Percentiles rank a stretch among this genome's conserved stretches.
These are phyloP conservation scores for Acanthamoeba healyi DNA, from an alignment of 208 protist genomes.

Conservation along the genomic window DNA sequence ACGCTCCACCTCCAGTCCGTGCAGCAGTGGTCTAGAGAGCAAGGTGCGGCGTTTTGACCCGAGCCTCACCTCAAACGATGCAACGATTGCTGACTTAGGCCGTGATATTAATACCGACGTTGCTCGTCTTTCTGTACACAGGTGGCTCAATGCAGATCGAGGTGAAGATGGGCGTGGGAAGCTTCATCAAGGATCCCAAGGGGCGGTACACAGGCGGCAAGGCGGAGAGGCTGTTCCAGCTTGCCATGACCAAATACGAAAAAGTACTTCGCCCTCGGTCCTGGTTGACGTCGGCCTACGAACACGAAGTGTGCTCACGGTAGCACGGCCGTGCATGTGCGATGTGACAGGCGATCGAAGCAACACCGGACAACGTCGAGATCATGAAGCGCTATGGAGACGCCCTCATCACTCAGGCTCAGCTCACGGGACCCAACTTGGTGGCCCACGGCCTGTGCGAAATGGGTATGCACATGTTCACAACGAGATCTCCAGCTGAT, in stretches of 20 bases:
- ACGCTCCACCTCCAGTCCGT: slow-evolving; percentile 42
- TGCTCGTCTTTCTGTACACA: no score
- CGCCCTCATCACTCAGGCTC: slow-evolving; percentile 43
- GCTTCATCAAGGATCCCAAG: slow-evolving; percentile 58
- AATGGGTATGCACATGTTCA: not conserved
- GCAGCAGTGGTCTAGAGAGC: slow-evolving; percentile 48
- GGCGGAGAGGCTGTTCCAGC: slow-evolving; percentile 46
- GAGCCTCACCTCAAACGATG: not conserved
- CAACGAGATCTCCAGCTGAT: no score
- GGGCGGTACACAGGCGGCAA: slow-evolving; percentile 24
- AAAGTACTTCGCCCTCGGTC: not conserved
- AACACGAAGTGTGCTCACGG: not conserved
- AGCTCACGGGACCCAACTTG: slow-evolving; percentile 47
- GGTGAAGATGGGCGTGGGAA: not conserved
- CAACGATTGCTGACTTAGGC: not conserved
- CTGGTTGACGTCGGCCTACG: not conserved
- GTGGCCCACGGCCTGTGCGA: slow-evolving; percentile 26
- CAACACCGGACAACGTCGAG: slow-evolving; percentile 40
- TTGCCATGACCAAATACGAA: slow-evolving; percentile 58
- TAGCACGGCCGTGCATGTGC: no score
- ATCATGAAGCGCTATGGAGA: slow-evolving; percentile 61
- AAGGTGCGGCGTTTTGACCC: not conserved
- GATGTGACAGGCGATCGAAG: slow-evolving; percentile 18
- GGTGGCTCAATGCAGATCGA: slow-evolving; percentile 10
- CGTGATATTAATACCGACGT: not conserved